Percentiles rank a stretch among this genome's conserved stretches.
Evolutionary conservation across 2,329 filamentous ascomycete genomes (phyloP).

Genomic region (Emergomyces pasteurianus): DNA sequence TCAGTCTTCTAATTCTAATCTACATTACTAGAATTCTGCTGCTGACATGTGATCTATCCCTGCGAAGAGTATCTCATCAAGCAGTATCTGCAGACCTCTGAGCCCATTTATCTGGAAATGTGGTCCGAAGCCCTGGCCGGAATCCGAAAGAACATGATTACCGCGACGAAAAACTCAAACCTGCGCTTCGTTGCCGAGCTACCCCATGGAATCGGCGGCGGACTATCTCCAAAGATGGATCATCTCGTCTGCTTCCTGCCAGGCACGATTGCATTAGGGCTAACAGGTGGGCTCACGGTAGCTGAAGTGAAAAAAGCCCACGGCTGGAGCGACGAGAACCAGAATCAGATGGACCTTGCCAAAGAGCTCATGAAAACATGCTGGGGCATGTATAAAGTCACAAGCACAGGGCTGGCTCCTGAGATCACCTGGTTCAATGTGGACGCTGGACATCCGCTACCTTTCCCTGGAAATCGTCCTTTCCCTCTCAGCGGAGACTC

Average conservation of each 20-base stretch:
- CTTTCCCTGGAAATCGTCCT: constrained; percentile 23
- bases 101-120: constrained; percentile 78
- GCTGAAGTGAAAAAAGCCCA: constrained; percentile 59
- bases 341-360: constrained; percentile 77
- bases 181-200: constrained; percentile 87
- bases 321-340: constrained; percentile 65
- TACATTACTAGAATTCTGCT: neutral
- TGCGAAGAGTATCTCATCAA: constrained; percentile 81
- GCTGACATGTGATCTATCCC: neutral
- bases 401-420: constrained; percentile 78
- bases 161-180: constrained; percentile 67
- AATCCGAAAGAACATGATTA: constrained; percentile 81
- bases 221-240: constrained; percentile 84
- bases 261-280: constrained; percentile 82
- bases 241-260: constrained; percentile 97
- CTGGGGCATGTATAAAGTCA: constrained; percentile 93
- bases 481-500: constrained; percentile 13
- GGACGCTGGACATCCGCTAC: constrained; percentile 29
- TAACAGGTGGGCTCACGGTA: constrained; percentile 66
- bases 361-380: constrained; percentile 91
- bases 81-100: constrained; percentile 90
- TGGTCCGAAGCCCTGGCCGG: constrained; percentile 80
- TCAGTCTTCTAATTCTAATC: neutral
- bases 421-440: constrained; percentile 90
- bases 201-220: constrained; percentile 55